phyloP scores from a whole-genome alignment of 2,329 filamentous ascomycete species.

The Scedosporium dehoogii region DNA sequence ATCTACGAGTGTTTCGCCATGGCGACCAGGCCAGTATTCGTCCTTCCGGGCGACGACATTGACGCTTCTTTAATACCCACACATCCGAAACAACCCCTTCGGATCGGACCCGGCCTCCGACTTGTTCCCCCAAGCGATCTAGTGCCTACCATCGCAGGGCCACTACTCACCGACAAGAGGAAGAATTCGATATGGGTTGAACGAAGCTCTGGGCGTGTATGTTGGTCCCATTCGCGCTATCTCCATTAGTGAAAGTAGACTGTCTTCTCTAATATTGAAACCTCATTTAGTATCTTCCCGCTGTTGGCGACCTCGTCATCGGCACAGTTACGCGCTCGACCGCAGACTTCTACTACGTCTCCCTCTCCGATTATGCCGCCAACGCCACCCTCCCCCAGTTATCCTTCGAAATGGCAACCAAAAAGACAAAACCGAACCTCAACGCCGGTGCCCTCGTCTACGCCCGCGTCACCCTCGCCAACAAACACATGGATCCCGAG shows the following conservation, averaged over 20 bases:
- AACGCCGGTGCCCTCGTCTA: slow-evolving; percentile 72
- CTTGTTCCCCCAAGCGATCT: slow-evolving; percentile 71
- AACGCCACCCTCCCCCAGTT: slow-evolving; percentile 71
- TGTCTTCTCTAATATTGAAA: background rate
- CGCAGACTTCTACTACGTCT: slow-evolving; percentile 70
- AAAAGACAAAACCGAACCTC: slow-evolving; percentile 81
- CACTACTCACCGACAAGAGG: slow-evolving; percentile 55
- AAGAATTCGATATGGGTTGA: slow-evolving; percentile 78
- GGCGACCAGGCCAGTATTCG: slow-evolving; percentile 48
- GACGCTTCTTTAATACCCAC: slow-evolving; percentile 57
- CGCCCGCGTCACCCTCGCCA: slow-evolving; percentile 68
- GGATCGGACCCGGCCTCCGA: slow-evolving; percentile 74
- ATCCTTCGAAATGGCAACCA: slow-evolving; percentile 85
- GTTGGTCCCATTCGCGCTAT: slow-evolving; percentile 20
- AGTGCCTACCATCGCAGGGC: slow-evolving; percentile 56
- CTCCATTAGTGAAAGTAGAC: slow-evolving; percentile 13
- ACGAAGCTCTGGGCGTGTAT: slow-evolving; percentile 57
- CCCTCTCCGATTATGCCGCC: slow-evolving; percentile 55
- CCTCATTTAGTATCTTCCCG: slow-evolving; percentile 61
- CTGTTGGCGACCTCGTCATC: slow-evolving; percentile 77
- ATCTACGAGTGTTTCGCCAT: slow-evolving; percentile 26
- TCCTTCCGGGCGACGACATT: slow-evolving; percentile 75
- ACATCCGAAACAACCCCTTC: slow-evolving; percentile 59
- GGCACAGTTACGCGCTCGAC: slow-evolving; percentile 71
- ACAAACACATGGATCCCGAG: slow-evolving; percentile 79